These are phyloP conservation scores for Hypoxylon fragiforme DNA, from an alignment of 495 filamentous ascomycete genomes.

Conservation along the genomic window DNA sequence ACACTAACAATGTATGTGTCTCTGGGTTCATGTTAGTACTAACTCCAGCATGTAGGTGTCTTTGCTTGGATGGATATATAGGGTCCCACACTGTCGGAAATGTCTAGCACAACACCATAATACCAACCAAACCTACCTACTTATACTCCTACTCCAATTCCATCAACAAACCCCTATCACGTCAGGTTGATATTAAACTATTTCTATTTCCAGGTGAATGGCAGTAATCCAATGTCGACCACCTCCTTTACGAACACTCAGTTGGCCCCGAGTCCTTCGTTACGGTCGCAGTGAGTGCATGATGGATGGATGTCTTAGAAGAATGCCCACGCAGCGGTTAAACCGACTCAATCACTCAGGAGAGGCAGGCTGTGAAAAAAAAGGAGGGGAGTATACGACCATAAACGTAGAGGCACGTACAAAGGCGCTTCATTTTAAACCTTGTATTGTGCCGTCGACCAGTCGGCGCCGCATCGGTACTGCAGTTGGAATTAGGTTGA, in stretches of 20 bases:
- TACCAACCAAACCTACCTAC: too few relatives aligned
- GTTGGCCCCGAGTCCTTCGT: not conserved
- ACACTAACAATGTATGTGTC: conserved; percentile 24
- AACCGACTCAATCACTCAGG: too few relatives aligned
- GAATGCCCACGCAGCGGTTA: too few relatives aligned
- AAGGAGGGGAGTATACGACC: not conserved
- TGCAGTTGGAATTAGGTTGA: conserved; percentile 11
- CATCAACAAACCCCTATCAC: too few relatives aligned
- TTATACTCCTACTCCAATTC: too few relatives aligned
- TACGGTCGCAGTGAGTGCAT: not conserved
- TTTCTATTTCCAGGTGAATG: not conserved
- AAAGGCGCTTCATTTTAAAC: conserved; percentile 21
- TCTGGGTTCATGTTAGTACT: too few relatives aligned
- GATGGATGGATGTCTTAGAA: too few relatives aligned
- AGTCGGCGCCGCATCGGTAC: not conserved
- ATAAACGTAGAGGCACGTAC: conserved; percentile 10
- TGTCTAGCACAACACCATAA: conserved; percentile 10
- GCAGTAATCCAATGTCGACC: not conserved
- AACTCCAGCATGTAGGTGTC: too few relatives aligned
- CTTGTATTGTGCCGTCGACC: conserved; percentile 16
- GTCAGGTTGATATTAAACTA: too few relatives aligned
- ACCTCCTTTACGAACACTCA: not conserved
- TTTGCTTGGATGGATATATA: too few relatives aligned
- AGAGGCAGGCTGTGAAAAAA: too few relatives aligned
- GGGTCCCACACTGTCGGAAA: conserved; percentile 24